These are phyloP conservation scores for Aspergillus homomorphus DNA, from an alignment of 495 filamentous ascomycete species.

Conservation along the genomic window DNA sequence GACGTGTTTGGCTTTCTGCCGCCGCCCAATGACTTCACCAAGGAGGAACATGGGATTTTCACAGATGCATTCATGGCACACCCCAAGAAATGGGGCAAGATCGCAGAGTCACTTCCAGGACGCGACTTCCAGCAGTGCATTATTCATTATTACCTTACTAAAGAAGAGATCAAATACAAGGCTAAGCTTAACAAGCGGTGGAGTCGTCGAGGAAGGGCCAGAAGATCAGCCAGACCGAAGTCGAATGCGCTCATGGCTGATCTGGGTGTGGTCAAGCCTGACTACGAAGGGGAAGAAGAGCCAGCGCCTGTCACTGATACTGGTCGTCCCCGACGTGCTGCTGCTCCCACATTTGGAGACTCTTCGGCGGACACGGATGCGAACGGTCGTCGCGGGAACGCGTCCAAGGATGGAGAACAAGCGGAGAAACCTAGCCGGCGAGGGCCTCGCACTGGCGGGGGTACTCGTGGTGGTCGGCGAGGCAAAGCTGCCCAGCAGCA, in stretches of 20 bases:
- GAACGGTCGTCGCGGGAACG: conserved; percentile 46
- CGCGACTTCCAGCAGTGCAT: conserved; percentile 85
- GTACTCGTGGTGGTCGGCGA: conserved; percentile 36
- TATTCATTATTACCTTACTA: conserved; percentile 93
- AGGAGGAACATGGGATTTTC: conserved; percentile 74
- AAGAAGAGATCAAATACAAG: conserved; percentile 82
- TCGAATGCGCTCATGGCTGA: conserved; percentile 75
- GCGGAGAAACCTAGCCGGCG: conserved; percentile 54
- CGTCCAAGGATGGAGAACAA: conserved; percentile 48
- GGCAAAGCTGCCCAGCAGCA: conserved; percentile 32
- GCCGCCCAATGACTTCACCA: conserved; percentile 77
- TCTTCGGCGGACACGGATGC: conserved; percentile 52
- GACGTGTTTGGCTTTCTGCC: conserved; percentile 70
- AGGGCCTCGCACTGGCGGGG: conserved; percentile 42
- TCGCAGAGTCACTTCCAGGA: conserved; percentile 67
- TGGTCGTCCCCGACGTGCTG: conserved; percentile 65
- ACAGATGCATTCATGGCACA: conserved; percentile 72
- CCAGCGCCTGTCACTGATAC: conserved; percentile 59
- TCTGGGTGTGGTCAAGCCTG: conserved; percentile 55
- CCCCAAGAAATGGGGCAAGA: conserved; percentile 91
- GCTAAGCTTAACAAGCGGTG: conserved; percentile 70
- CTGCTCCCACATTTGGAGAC: conserved; percentile 69
- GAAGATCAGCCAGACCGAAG: conserved; percentile 56
- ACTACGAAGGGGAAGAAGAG: conserved; percentile 56
- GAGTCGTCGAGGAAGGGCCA: conserved; percentile 60